These are phyloP conservation scores for Panus rudis DNA, from an alignment of 768 basidiomycete species.

Conservation along the genomic window DNA sequence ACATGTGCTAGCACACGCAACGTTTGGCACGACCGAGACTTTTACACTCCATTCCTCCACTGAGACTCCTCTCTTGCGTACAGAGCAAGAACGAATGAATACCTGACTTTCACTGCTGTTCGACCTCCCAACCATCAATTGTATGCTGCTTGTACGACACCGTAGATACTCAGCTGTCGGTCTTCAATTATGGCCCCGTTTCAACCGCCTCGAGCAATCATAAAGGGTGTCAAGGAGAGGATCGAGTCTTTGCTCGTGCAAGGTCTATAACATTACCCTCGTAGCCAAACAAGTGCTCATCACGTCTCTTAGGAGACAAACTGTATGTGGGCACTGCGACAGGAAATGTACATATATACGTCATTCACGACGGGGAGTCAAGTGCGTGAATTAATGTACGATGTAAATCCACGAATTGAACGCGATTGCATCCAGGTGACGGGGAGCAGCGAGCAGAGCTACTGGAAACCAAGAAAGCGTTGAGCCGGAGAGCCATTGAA, in stretches of 20 bases:
- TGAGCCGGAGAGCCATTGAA: conserved; percentile 71
- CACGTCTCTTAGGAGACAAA: conserved; percentile 34
- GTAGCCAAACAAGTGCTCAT: conserved; percentile 4
- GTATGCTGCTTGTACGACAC: too few relatives aligned
- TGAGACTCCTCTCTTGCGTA: too few relatives aligned
- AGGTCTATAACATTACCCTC: conserved; percentile 22
- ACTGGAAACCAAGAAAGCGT: conserved; percentile 58
- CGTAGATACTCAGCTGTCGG: too few relatives aligned
- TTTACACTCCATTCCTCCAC: too few relatives aligned
- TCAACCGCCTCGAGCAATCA: conserved; percentile 15
- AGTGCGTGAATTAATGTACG: conserved; percentile 23
- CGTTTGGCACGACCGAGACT: too few relatives aligned
- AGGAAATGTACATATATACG: conserved; percentile 50
- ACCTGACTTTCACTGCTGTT: too few relatives aligned
- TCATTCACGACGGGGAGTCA: conserved; percentile 30
- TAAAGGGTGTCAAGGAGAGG: conserved; percentile 41
- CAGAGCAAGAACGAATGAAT: too few relatives aligned
- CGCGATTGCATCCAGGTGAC: conserved; percentile 19
- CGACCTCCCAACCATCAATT: too few relatives aligned
- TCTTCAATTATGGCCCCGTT: conserved; percentile 20
- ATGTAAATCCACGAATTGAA: too few relatives aligned
- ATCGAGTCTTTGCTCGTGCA: conserved; percentile 40
- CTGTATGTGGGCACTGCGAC: conserved; percentile 57
- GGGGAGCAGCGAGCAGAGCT: conserved; percentile 31
- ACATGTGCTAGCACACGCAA: too few relatives aligned